phyloP scores from a whole-genome alignment of 1,284 basidiomycete species.

The Trichosporon ovoides region DNA sequence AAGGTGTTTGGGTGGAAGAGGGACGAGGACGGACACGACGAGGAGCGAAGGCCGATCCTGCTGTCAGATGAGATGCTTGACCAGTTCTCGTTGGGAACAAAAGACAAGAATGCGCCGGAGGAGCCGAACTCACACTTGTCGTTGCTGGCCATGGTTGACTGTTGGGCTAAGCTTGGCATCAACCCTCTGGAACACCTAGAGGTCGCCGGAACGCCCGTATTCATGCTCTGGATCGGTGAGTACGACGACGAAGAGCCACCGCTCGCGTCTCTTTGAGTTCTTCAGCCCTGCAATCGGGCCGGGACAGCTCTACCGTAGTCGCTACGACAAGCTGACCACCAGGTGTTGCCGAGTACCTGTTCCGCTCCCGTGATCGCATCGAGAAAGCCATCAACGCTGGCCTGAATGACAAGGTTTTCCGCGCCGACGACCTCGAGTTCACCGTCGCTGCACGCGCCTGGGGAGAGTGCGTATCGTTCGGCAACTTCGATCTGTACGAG shows the following conservation, averaged over 20 bases:
- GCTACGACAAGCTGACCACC: not conserved
- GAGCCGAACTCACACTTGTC: constrained; percentile 81
- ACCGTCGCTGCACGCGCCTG: constrained; percentile 92
- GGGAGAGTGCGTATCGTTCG: constrained; percentile 91
- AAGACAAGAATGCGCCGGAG: constrained; percentile 34
- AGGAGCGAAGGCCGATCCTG: constrained; percentile 62
- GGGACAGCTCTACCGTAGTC: not conserved
- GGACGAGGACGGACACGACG: constrained; percentile 36
- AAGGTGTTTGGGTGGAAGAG: constrained; percentile 66
- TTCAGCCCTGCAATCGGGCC: too few species aligned
- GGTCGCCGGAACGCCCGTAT: constrained; percentile 92
- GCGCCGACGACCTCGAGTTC: constrained; percentile 88
- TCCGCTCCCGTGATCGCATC: constrained; percentile 62
- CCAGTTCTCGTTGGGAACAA: constrained; percentile 72
- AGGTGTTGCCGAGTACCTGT: constrained; percentile 90
- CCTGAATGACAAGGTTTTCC: constrained; percentile 71
- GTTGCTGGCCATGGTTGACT: constrained; percentile 99
- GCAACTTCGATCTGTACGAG: constrained; percentile 83
- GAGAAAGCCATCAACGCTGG: constrained; percentile 70
- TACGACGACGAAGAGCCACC: not conserved
- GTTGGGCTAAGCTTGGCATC: constrained; percentile 83
- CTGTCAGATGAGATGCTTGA: constrained; percentile 82
- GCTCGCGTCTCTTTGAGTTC: too few species aligned
- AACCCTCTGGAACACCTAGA: constrained; percentile 87
- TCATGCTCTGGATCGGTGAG: constrained; percentile 84